Evolutionary conservation across 2,329 filamentous ascomycete species (phyloP), one percentile per base, ranked within the genome.

Genomic region (Sclerotinia nivalis): DNA sequence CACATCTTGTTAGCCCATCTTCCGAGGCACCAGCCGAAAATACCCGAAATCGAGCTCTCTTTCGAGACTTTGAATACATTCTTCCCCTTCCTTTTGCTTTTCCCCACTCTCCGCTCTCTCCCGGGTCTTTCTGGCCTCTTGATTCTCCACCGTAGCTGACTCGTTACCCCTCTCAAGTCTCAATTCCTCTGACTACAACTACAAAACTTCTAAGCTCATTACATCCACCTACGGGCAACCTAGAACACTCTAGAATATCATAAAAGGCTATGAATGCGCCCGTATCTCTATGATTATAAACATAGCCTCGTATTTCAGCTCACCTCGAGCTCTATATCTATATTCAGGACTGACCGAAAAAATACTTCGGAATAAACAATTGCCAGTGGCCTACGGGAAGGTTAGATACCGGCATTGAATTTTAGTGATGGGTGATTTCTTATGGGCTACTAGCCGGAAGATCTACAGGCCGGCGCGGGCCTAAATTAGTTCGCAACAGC

Each of bases 401-500:
- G 31, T 43, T 5, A 43, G 40, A 43, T 52, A 10, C 20, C 22
- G 22, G 22, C 31, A 50, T 40, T 52, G 60, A 28, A 40, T 37
- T 37, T 37, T 34, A n/a, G 31, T 25, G 15, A 15, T 62, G 37
- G 25, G 31, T 47, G 31, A 64, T 47, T 25, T 18, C 18, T 15
- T 4, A 50, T 20, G 12, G 45, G 20, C n/a, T 47, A 22, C 31
- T 40, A 7, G 25, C 34, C 47, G 61, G 60, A 20, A 50, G 60
- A 62, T 62, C 60, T 50, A 62, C 60, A 62, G 60, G 28, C 45
- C 22, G 45, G 59, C 47, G 28, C 34, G 43, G 31, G 61, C 55
- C 34, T 15, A 58, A 25, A 40, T 40, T 58, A 13, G 6, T 18
- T 34, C 15, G n/a, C 34, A 52, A 52, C 47, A 64, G 60, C 60